Evolutionary conservation across 768 basidiomycete species (phyloP), one percentile per base, ranked within the genome.

Genomic region (Russula emetica): DNA sequence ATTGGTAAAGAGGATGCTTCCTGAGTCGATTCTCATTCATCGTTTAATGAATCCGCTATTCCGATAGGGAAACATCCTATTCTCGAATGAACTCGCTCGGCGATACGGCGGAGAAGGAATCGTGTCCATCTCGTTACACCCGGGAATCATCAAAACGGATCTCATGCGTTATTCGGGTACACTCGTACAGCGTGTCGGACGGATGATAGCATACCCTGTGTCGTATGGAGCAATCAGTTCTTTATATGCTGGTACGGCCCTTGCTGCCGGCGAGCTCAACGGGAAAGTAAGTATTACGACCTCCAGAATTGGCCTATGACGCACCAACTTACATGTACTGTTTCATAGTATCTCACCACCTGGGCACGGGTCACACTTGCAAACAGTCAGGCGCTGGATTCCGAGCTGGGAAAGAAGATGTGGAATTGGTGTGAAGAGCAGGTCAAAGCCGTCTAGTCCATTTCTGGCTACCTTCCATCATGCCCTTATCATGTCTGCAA

Each of bases 61-160:
- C 14, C 18, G 18, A 4, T 45, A 82, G 82, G 82, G 76, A 0
- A 81, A 79, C 38, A 71, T 80, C 22, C 69, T 80, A 0, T 74
- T 82, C 63, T 66, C 79, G 11, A 74, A 72, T 40, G 82, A 82
- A 68, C 63, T 83, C 20, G 68, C 72, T 5, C 70, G 77, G 38
- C 70, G 79, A 57, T 82, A 80, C 68, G 76, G 71, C 2, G 74
- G 74, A 22, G 71, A 79, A 61, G 82, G 79, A 10, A 77, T 83
- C 47, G 68, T 80, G 1, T 80, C 81, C 0, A 73, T 72, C 1
- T 71, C 80, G 2, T 54, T 81, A 30, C 76, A 82, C 60, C 81
- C 66, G n/a, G 66, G 66, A 30, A 8, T 14, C n/a, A 58, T 68
- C 53, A 13, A 66, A 13, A 66, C 67, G 26, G 67, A 68, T 55